phyloP scores from a whole-genome alignment of 805 yeast species.

The Cyberlindnera maclurae region DNA sequence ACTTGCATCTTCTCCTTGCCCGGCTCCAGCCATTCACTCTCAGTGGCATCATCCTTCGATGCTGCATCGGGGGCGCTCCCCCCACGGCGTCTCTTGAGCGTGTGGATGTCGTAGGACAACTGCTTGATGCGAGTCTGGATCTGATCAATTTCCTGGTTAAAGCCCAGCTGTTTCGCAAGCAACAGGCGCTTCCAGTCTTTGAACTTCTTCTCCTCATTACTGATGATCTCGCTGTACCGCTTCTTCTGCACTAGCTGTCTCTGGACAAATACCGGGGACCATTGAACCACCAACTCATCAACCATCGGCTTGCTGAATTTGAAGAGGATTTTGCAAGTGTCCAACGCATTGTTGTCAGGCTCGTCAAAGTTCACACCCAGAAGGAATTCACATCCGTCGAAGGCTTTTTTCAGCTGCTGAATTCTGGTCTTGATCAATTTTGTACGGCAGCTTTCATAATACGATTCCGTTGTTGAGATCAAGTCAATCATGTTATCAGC shows the following conservation, averaged over 20 bases:
- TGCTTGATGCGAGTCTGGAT: constrained; percentile 1
- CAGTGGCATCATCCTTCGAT: too few relatives aligned
- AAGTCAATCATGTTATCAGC: constrained; percentile 72
- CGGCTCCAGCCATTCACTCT: too few relatives aligned
- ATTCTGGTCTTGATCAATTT: constrained; percentile 46
- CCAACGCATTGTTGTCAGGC: constrained; percentile 27
- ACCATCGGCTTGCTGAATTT: constrained; percentile 29
- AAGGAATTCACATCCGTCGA: constrained; percentile 7
- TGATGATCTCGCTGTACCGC: constrained; percentile 36
- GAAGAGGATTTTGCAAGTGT: constrained; percentile 32
- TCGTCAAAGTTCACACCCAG: constrained; percentile 21
- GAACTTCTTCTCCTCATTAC: constrained; percentile 47
- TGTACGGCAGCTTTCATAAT: constrained; percentile 64
- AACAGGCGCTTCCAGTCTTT: constrained; percentile 56
- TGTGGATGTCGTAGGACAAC: constrained; percentile 1
- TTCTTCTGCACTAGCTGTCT: constrained; percentile 37
- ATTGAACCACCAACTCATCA: constrained; percentile 33
- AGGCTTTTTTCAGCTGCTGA: constrained; percentile 19
- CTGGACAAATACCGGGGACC: constrained; percentile 41
- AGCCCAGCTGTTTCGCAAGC: constrained; percentile 44
- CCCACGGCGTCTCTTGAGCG: not conserved
- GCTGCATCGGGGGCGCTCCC: too few relatives aligned
- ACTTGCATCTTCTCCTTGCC: too few relatives aligned
- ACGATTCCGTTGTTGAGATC: constrained; percentile 63
- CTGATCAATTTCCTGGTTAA: constrained; percentile 29